Evolutionary conservation across 108 stramenopile species (phyloP), one percentile per base, ranked within the genome.

Genomic region (Fragilaria radians): DNA sequence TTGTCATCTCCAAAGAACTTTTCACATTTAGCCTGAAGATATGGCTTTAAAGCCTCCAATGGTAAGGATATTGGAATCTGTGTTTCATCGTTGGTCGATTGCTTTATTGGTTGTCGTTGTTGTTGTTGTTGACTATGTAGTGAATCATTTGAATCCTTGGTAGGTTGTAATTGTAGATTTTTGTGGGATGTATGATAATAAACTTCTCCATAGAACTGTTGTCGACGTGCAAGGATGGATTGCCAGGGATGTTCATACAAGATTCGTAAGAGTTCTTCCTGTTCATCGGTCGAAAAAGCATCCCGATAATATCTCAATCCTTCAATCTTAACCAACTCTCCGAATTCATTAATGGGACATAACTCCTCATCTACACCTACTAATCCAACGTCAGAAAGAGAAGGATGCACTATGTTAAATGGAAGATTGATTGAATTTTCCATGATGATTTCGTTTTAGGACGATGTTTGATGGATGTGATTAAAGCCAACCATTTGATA

Each of bases 191-290:
- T 65, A 57, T 65, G 65, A 25, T 57, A 65, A 30, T 65, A 65
- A 2, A 65, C 48, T 32, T 65, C 52, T 21, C 65, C 65, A 48
- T 65, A 65, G 26, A 65, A 65, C 24, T 65, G 65, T 32, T 65
- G 65, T 57, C 65, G 54, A 4, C 65, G 54, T n/a, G 65, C 65
- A 65, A 65, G 54, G 0, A 57, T 29, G 24, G 47, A 24, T 23
- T 65, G 55, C 54, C 54, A 65, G 5, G 65, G 48, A 31, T 65
- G 42, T 23, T 26, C 5, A 57, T 65, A 46, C 2, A 65, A n/a
- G 25, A 48, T 1, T 14, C 32, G 31, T 9, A 65, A 32, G 24
- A 65, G 21, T 9, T 65, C 47, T 57, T 56, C 23, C 49, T 65
- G 65, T 57, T 65, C 65, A 0, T 49, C 9, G 0, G 3, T 0